Evolutionary conservation across 306 rosid species (phyloP), one percentile per base, ranked within the genome.

Genomic region (Morella rubra): DNA sequence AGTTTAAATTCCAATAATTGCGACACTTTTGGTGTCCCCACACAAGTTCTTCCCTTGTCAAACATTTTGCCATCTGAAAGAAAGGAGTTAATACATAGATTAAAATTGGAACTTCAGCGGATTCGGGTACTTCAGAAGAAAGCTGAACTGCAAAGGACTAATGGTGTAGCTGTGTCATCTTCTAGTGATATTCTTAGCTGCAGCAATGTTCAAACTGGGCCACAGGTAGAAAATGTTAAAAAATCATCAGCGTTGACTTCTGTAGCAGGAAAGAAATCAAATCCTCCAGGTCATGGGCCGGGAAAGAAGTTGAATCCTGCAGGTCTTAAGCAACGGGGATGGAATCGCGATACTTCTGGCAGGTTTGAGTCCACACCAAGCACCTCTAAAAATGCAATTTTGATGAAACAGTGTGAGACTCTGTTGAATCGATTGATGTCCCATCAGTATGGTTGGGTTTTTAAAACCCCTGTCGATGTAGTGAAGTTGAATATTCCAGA

Each of bases 101-200:
- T 93, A 78, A 86, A 77, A 75, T 81, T 81, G 15, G 97, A 93
- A 81, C 96, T 90, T 61, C 90, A 90, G 59, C 91, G 82, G 85
- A 71, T 90, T 72, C 90, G 72, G 53, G 6, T 73, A 3, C 84
- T 93, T 70, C 87, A 83, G 81, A 93, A 87, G 90, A 90, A 88
- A 82, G 77, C 83, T 75, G 90, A 89, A 62, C 49, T 78, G 54
- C 93, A 85, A 50, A 86, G 86, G 58, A n/a, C 84, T 7, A 89
- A 82, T 71, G 85, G 85, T 64, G 81, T 87, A 74, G 72, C 91
- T 1, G 71, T 93, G 73, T 89, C 93, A 16, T 87, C 97, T 8
- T 89, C 96, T 20, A 93, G 89, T 83, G 96, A 90, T 76, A 86
- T 93, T 80, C 88, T 87, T 65, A 87, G 96, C 81, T 83, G 91